Percentiles rank a stretch among this genome's conserved stretches.
phyloP scores from a whole-genome alignment of 2,329 filamentous ascomycete genomes.

The Scedosporium minutisporum region DNA sequence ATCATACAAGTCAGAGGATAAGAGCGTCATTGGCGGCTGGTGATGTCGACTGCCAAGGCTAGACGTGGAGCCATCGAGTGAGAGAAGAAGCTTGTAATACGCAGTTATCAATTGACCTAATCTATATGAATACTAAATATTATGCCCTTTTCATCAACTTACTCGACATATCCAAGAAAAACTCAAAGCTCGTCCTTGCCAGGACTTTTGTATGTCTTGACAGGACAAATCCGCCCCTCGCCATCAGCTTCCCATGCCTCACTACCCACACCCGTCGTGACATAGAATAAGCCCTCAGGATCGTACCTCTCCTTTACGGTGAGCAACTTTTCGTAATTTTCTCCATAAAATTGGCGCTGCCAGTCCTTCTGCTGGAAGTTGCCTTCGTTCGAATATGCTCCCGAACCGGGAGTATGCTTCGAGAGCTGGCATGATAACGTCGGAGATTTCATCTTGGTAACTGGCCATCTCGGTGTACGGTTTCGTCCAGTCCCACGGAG shows the following conservation, averaged over 20 bases:
- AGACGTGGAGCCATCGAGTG: too few species aligned
- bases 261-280: constrained; percentile 37
- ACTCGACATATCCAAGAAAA: too few species aligned
- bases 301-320: constrained; percentile 42
- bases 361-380: constrained; percentile 33
- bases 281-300: constrained; percentile 34
- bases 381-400: constrained; percentile 42
- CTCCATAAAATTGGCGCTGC: constrained; percentile 34
- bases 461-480: neutral
- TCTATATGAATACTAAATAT: too few species aligned
- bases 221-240: neutral
- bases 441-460: constrained; percentile 11
- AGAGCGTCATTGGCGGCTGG: too few species aligned
- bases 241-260: constrained; percentile 34
- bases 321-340: constrained; percentile 30
- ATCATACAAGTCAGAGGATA: too few species aligned
- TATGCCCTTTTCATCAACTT: too few species aligned
- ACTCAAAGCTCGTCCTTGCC: too few species aligned
- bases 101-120: too few species aligned
- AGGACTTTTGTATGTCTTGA: too few species aligned
- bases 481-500: neutral
- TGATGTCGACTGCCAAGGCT: too few species aligned
- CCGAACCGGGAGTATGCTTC: constrained; percentile 28
- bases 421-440: constrained; percentile 20
- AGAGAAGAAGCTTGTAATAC: too few species aligned